Evolutionary conservation across 2,329 filamentous ascomycete genomes (phyloP), one percentile per base, ranked within the genome.

Genomic region (Fusarium devonianum): DNA sequence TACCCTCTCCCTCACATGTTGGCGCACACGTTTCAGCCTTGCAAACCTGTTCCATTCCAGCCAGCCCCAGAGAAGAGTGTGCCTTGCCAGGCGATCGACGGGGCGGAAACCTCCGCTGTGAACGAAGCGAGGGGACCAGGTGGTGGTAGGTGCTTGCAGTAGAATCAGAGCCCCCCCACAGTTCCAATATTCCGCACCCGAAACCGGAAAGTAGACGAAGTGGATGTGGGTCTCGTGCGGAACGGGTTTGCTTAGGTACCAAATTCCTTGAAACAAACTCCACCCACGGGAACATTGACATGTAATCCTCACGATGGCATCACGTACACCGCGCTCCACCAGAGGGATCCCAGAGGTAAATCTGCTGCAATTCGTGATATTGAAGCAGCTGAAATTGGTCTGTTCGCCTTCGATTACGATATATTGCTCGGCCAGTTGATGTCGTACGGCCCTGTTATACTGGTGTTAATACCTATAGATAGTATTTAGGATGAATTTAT

Each of bases 281-380:
- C 46, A 53, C 28, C n/a, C n/a, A n/a, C n/a, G n/a, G 46, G 47
- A 59, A 35, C 38, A 48, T 9, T 18, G 41, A 39, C 28, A 42
- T 48, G 29, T 45, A 35, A 29, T 49, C 58, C 30, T 30, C 49
- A 41, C 7, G n/a, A 41, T 22, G 14, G 11, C 14, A 7, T 26
- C 7, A 22, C 11, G 33, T 14, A n/a, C 10, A 7, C 16, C 12
- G 13, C 21, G 5, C 4, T 10, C 5, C n/a, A n/a, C n/a, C n/a
- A n/a, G n/a, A n/a, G n/a, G n/a, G n/a, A n/a, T n/a, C n/a, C n/a
- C n/a, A n/a, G n/a, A n/a, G n/a, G n/a, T n/a, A n/a, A n/a, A n/a
- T n/a, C n/a, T n/a, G n/a, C n/a, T n/a, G n/a, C n/a, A n/a, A n/a
- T n/a, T n/a, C n/a, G n/a, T 40, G 37, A 30, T 10, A 14, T 40